Percentiles rank a stretch among this genome's conserved stretches.
These are phyloP conservation scores for Botryosphaeria agaves DNA, from an alignment of 2,329 filamentous ascomycete genomes.

Conservation along the genomic window DNA sequence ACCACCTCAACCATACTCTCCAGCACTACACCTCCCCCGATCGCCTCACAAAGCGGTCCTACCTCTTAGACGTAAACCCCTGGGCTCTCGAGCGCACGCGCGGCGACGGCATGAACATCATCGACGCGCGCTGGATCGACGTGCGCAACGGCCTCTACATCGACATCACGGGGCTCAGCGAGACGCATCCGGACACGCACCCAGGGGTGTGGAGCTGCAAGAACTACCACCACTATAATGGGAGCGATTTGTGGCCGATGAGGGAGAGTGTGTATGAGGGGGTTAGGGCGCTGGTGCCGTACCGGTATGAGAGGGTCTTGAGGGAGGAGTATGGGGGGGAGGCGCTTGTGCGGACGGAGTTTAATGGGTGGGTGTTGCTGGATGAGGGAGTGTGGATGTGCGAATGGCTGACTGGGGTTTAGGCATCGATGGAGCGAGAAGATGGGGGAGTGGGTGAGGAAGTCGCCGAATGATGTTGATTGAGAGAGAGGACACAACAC, in stretches of 20 bases:
- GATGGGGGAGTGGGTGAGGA: too few relatives aligned
- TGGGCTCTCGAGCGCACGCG: constrained; percentile 42
- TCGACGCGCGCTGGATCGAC: constrained; percentile 75
- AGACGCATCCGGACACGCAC: constrained; percentile 39
- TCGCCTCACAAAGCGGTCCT: constrained; percentile 29
- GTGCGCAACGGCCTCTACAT: constrained; percentile 59
- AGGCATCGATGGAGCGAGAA: too few relatives aligned
- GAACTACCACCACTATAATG: constrained; percentile 57
- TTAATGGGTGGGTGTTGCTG: constrained; percentile 39
- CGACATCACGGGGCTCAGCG: constrained; percentile 63
- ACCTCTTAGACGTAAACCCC: constrained; percentile 64
- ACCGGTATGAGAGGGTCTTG: constrained; percentile 47
- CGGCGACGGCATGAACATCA: constrained; percentile 58
- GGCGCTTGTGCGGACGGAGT: constrained; percentile 42
- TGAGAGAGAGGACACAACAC: too few relatives aligned
- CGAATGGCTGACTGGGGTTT: too few relatives aligned
- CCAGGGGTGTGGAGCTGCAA: constrained; percentile 65
- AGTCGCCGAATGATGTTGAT: too few relatives aligned
- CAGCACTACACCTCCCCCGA: constrained; percentile 14
- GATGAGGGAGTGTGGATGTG: too few relatives aligned
- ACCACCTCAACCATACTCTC: constrained; percentile 15
- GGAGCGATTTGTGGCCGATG: constrained; percentile 59
- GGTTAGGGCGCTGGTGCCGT: constrained; percentile 51
- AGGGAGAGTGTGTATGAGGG: constrained; percentile 60
- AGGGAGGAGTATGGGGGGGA: constrained; percentile 47